These are phyloP conservation scores for Colletotrichum viniferum DNA, from an alignment of 2,329 filamentous ascomycete genomes.

Conservation along the genomic window DNA sequence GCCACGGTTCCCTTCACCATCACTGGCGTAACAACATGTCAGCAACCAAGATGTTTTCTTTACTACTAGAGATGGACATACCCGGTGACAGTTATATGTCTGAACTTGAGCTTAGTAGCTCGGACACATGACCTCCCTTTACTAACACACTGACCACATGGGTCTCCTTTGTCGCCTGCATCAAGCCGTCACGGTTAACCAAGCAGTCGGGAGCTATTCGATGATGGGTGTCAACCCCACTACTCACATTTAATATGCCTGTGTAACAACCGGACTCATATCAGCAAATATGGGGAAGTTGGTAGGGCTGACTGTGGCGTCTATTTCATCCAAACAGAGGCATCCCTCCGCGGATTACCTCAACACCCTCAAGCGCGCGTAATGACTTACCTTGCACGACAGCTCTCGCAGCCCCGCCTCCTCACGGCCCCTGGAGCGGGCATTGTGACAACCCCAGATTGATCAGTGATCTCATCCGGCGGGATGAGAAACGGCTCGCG, in stretches of 20 bases:
- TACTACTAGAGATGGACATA: not conserved
- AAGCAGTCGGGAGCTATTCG: not conserved
- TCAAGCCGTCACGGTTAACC: not conserved
- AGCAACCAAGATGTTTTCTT: not conserved
- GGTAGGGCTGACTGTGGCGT: not conserved
- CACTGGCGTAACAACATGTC: not conserved
- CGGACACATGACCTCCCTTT: not conserved
- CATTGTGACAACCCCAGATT: not conserved
- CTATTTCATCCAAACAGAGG: not conserved
- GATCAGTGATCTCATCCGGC: not conserved
- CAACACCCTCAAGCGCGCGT: not conserved
- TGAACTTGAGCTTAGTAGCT: not conserved
- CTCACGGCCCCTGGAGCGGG: not conserved
- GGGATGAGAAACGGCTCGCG: not conserved
- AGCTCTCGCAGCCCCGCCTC: constrained; percentile 7
- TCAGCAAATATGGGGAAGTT: not conserved
- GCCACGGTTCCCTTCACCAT: not conserved
- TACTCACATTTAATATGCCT: constrained; percentile 13
- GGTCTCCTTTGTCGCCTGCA: constrained; percentile 7
- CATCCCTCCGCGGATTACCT: not conserved
- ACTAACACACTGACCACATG: not conserved
- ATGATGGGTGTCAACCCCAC: not conserved
- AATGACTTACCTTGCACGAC: not conserved
- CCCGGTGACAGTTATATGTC: not conserved
- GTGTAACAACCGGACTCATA: not conserved